These are phyloP conservation scores for Teratosphaeria nubilosa DNA, from an alignment of 2,329 filamentous ascomycete species.

Conservation along the genomic window DNA sequence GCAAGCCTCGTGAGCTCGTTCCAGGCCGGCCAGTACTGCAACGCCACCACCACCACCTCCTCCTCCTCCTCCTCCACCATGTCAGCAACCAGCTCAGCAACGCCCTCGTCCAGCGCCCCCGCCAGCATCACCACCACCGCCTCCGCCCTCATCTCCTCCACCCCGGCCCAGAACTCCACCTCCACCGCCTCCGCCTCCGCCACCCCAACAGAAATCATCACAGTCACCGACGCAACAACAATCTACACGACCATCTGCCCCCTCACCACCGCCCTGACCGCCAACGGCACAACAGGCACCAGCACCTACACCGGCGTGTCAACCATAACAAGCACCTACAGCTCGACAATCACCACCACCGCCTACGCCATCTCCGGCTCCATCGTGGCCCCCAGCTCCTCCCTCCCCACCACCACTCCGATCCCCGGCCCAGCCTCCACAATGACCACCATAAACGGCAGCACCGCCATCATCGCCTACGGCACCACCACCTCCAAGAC, in stretches of 20 bases:
- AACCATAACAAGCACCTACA: conserved; percentile 1
- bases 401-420: not conserved
- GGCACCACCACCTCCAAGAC: conserved; percentile 2
- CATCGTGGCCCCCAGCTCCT: no score
- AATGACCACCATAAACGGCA: conserved; percentile 5
- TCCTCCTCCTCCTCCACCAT: not conserved
- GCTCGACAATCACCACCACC: not conserved
- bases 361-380: not conserved
- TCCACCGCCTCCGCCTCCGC: not conserved
- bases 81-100: conserved; percentile 1
- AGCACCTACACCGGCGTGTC: conserved; percentile 4
- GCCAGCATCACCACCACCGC: not conserved
- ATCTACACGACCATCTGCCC: conserved; percentile 9
- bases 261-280: conserved; percentile 1
- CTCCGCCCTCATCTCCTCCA: not conserved
- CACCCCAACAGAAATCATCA: not conserved
- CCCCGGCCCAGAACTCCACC: not conserved
- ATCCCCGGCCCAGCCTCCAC: conserved; percentile 1
- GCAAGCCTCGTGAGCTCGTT: conserved; percentile 13
- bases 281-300: conserved; percentile 3
- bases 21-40: not conserved
- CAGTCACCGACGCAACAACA: conserved; percentile 5
- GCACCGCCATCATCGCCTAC: conserved; percentile 4
- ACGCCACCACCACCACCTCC: not conserved
- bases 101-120: conserved; percentile 3